Conservation (phyloP, 305 asterid species). For the Euphrasia arctica region DNA sequence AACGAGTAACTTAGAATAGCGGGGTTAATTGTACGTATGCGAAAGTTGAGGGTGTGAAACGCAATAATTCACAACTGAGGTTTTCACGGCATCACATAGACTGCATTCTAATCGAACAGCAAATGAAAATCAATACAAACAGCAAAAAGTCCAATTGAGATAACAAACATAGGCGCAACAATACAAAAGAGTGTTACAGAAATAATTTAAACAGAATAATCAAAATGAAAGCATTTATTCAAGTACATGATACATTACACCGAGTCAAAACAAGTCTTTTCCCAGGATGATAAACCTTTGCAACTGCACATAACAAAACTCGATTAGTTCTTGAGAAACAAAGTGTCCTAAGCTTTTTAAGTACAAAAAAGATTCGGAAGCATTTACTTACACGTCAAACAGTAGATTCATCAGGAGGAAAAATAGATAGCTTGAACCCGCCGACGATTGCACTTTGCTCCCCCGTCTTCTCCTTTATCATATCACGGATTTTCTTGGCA, state of each 20-base stretch:
- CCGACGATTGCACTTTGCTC: background rate
- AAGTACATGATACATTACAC: background rate
- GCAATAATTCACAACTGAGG: no score
- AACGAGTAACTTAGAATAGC: no score
- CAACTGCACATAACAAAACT: background rate
- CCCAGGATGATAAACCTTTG: no score
- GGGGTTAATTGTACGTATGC: no score
- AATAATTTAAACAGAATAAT: background rate
- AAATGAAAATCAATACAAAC: no score
- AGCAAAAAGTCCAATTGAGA: background rate
- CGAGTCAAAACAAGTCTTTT: no score
- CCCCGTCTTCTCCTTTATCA: background rate
- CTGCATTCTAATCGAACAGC: no score
- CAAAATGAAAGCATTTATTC: background rate
- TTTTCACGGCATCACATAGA: background rate
- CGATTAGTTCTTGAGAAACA: background rate
- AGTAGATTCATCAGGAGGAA: slow-evolving; percentile 17
- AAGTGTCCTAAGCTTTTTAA: no score
- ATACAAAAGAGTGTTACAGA: background rate
- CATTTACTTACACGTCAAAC: background rate
- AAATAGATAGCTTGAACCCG: slow-evolving; percentile 29
- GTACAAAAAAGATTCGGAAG: background rate
- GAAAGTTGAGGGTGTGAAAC: no score
- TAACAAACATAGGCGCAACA: background rate
- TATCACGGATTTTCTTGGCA: slow-evolving; percentile 22